Percentiles rank a stretch among this genome's conserved stretches.
These are phyloP conservation scores for Bryopsis sp. DNA, from an alignment of 139 green algal species.

Conservation along the genomic window DNA sequence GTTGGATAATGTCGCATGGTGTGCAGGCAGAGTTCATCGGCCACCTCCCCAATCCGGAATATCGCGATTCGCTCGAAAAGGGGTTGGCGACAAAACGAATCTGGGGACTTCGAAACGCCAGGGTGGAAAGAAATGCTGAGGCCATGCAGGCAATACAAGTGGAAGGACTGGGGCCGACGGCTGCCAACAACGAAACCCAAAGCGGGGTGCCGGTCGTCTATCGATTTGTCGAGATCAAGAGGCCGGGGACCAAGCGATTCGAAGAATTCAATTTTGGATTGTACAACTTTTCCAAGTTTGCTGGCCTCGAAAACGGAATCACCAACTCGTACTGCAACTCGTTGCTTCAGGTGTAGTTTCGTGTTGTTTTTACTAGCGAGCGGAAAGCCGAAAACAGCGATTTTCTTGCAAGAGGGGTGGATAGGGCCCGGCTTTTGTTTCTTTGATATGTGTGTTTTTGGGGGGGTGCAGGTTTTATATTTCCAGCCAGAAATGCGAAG, in stretches of 20 bases:
- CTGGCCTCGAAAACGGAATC: constrained; percentile 88
- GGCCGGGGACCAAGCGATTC: constrained; percentile 46
- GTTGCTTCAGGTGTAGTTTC: constrained; percentile 63
- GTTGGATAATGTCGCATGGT: background rate
- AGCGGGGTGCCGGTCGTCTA: constrained; percentile 66
- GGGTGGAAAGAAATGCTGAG: constrained; percentile 28
- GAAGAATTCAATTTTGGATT: constrained; percentile 72
- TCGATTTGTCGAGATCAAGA: constrained; percentile 46
- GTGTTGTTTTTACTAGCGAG: constrained; percentile 4
- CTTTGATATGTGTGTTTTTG: no score
- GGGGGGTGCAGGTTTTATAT: constrained; percentile 82
- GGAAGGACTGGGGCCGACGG: constrained; percentile 25
- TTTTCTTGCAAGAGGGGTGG: no score
- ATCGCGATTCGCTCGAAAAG: constrained; percentile 31
- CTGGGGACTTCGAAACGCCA: constrained; percentile 39
- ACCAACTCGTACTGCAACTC: constrained; percentile 90
- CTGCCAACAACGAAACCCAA: no score
- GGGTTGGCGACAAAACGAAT: constrained; percentile 32
- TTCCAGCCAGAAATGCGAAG: constrained; percentile 63
- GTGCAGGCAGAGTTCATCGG: constrained; percentile 68
- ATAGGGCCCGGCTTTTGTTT: no score
- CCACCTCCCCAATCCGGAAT: constrained; percentile 72
- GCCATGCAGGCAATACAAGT: constrained; percentile 24
- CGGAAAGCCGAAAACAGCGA: no score
- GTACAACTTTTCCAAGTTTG: constrained; percentile 83